Evolutionary conservation across 2,329 filamentous ascomycete genomes (phyloP).

Genomic region (Fusarium abutilonis): DNA sequence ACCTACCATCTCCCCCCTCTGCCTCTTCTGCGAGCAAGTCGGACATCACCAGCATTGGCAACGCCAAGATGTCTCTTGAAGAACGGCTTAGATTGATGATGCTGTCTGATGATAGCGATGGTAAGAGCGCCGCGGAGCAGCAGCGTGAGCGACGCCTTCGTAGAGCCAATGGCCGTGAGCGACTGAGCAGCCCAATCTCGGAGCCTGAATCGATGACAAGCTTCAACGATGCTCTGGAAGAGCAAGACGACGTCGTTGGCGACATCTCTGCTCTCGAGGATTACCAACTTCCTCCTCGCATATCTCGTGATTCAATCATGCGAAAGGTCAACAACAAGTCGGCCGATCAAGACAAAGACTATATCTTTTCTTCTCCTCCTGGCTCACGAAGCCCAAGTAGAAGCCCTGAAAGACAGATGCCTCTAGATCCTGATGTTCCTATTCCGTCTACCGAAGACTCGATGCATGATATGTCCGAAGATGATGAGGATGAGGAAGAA

Average conservation of each 20-base stretch:
- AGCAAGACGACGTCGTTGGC: conserved; percentile 68
- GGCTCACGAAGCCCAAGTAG: conserved; percentile 57
- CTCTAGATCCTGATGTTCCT: conserved; percentile 86
- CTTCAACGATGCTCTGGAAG: conserved; percentile 56
- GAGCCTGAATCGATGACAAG: conserved; percentile 51
- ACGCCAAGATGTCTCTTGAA: conserved; percentile 82
- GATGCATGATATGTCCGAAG: conserved; percentile 58
- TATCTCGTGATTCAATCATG: conserved; percentile 93
- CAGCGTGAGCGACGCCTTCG: conserved; percentile 76
- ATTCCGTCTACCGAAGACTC: conserved; percentile 86
- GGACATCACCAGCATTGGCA: conserved; percentile 80
- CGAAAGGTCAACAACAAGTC: conserved; percentile 77
- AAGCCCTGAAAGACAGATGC: conserved; percentile 64
- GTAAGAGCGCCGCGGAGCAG: conserved; percentile 69
- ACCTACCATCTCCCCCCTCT: conserved; percentile 77
- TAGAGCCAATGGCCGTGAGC: conserved; percentile 65
- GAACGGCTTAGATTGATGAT: conserved; percentile 90
- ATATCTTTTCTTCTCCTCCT: conserved; percentile 70
- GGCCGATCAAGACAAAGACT: conserved; percentile 68
- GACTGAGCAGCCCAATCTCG: conserved; percentile 56
- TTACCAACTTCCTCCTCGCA: conserved; percentile 76
- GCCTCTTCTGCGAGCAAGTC: conserved; percentile 73
- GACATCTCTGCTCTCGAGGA: conserved; percentile 69
- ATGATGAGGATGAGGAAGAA: conserved; percentile 61
- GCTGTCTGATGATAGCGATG: conserved; percentile 72